Evolutionary conservation across 768 basidiomycete species (phyloP), one percentile per base, ranked within the genome.

Genomic region (Leucosporidium yakuticum): DNA sequence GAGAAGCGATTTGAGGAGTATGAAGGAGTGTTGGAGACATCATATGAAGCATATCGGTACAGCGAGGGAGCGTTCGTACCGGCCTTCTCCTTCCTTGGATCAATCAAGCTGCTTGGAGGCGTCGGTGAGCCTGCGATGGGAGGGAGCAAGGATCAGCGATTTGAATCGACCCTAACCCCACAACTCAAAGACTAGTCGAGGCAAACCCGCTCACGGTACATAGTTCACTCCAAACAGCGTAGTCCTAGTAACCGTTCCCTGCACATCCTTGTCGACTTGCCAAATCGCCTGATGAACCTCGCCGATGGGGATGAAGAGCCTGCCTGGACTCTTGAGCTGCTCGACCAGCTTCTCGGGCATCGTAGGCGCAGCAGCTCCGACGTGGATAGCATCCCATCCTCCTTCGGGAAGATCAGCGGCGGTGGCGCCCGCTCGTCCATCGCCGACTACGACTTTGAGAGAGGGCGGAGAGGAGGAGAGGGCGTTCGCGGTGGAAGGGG

Each of bases 231-330:
- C 88, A 82, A 96, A 91, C 2, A 95, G 79, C 63, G 83, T 79
- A 66, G 81, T 84, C 79, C 84, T 78, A 1, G 83, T 85, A 2
- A 96, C 83, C 7, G 81, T 81, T 0, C 93, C 94, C 0, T 85
- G 68, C 44, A 67, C 81, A 65, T 88, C 86, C 77, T 95, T 96
- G 75, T 94, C 90, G 20, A 95, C 80, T 69, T 89, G 86, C 74
- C 85, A 81, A 62, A 96, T 85, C 53, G 73, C 76, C 74, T 84
- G 79, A 67, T 89, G 86, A 20, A 78, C 74, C 2, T 80, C 82
- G 4, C 93, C 94, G 20, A 97, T 87, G 2, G 94, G 94, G 62
- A 97, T 90, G 80, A 97, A 94, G 88, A 97, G 91, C 36, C 79
- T 62, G 0, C 80, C 80, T 14, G 31, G 31, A 21, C 23, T 36